Percentiles rank a stretch among this genome's conserved stretches.
Conservation (phyloP, 768 basidiomycete genomes). For the Crepidotus variabilis region DNA sequence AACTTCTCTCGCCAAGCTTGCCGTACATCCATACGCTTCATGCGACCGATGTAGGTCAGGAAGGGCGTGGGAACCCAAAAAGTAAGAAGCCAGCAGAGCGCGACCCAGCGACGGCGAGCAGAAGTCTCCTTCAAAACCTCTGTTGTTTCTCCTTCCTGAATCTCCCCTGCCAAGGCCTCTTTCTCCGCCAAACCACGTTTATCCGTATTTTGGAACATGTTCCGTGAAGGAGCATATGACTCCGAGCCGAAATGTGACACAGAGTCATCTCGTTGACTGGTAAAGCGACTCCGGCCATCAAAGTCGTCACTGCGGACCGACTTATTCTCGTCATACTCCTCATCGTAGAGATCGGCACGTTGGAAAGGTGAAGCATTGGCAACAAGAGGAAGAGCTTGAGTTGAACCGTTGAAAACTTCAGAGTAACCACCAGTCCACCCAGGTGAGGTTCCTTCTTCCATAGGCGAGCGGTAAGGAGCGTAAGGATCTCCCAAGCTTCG, state of each 20-base stretch:
- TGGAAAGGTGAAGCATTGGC: slow-evolving; percentile 80
- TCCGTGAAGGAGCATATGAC: slow-evolving; percentile 89
- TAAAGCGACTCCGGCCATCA: slow-evolving; percentile 75
- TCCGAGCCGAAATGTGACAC: slow-evolving; percentile 86
- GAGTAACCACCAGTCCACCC: slow-evolving; percentile 37
- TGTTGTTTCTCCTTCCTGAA: slow-evolving; percentile 82
- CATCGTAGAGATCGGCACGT: slow-evolving; percentile 70
- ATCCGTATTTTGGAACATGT: slow-evolving; percentile 90
- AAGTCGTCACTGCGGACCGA: slow-evolving; percentile 75
- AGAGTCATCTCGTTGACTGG: slow-evolving; percentile 74
- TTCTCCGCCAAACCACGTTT: slow-evolving; percentile 72
- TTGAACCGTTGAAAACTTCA: slow-evolving; percentile 59
- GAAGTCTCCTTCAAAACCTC: slow-evolving; percentile 84
- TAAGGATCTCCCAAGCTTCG: slow-evolving; percentile 64
- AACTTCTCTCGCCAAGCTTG: slow-evolving; percentile 99
- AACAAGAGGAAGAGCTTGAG: slow-evolving; percentile 79
- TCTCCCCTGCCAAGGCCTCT: slow-evolving; percentile 80
- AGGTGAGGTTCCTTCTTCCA: slow-evolving; percentile 28
- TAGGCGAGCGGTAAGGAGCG: slow-evolving; percentile 67
- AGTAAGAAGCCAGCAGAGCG: slow-evolving; percentile 83
- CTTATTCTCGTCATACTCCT: slow-evolving; percentile 73
- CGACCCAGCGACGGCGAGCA: slow-evolving; percentile 83
- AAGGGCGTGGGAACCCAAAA: slow-evolving; percentile 83
- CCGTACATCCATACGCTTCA: slow-evolving; percentile 91
- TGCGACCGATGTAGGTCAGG: slow-evolving; percentile 72